A percentile compares a stretch with the other conserved stretches of the same genome.
phyloP scores from a whole-genome alignment of 371 early-diverging fungal genomes.

The Lichtheimia corymbifera region DNA sequence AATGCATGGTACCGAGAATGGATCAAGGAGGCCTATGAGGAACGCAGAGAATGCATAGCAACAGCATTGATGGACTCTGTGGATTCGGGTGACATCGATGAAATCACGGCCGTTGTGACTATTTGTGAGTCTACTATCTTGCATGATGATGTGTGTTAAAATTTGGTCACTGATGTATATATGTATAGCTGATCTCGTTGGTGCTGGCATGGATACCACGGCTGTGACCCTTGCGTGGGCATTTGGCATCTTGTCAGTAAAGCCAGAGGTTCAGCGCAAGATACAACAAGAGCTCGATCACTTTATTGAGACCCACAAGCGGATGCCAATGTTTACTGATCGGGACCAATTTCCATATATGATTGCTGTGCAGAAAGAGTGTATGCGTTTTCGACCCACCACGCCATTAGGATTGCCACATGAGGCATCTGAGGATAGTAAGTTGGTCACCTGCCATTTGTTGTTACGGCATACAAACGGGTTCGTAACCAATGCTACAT shows the following conservation, averaged over 20 bases:
- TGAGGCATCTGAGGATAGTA: slow-evolving; percentile 23
- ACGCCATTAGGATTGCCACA: slow-evolving; percentile 18
- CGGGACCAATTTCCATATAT: slow-evolving; percentile 20
- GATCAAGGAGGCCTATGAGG: slow-evolving; percentile 2
- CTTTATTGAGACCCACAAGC: slow-evolving; percentile 10
- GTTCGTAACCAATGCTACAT: slow-evolving; percentile 19
- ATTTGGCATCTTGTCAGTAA: slow-evolving; percentile 15
- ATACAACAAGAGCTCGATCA: slow-evolving; percentile 16
- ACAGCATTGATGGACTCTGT: neutral
- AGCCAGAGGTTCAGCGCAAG: slow-evolving; percentile 20
- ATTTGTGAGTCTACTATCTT: neutral
- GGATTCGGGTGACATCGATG: too few relatives aligned
- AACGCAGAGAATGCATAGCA: slow-evolving; percentile 2
- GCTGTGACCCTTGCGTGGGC: slow-evolving; percentile 18
- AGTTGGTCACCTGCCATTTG: neutral
- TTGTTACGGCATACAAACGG: neutral
- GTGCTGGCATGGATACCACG: slow-evolving; percentile 23
- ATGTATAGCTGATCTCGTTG: slow-evolving; percentile 8
- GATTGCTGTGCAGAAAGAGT: slow-evolving; percentile 24
- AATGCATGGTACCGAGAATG: slow-evolving; percentile 1
- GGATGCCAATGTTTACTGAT: slow-evolving; percentile 19
- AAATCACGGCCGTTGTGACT: neutral
- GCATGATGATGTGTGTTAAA: too few relatives aligned
- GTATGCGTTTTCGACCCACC: slow-evolving; percentile 23
- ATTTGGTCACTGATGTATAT: neutral